A percentile compares a stretch with the other conserved stretches of the same genome.
phyloP scores from a whole-genome alignment of 2,329 filamentous ascomycete genomes.

The Beauveria varroae region DNA sequence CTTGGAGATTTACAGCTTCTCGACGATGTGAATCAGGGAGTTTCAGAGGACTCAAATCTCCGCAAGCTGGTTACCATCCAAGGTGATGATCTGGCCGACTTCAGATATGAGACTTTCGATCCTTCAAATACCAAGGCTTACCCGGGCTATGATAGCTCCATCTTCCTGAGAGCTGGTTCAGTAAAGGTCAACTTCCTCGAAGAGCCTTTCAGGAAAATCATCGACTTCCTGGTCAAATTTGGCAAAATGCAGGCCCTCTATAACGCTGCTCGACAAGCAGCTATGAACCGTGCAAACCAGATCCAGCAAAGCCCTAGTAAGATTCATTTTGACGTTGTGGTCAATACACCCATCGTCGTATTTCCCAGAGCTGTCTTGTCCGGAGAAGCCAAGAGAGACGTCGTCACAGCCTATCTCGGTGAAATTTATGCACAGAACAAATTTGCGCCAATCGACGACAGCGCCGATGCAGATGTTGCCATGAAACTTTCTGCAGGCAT shows the following conservation, averaged over 20 bases:
- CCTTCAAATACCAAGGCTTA: conserved; percentile 61
- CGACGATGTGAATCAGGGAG: conserved; percentile 90
- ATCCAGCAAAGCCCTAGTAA: conserved; percentile 84
- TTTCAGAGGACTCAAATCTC: conserved; percentile 70
- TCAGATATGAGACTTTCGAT: conserved; percentile 96
- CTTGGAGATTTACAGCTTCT: conserved; percentile 83
- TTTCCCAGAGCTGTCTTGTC: conserved; percentile 75
- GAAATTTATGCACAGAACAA: conserved; percentile 97
- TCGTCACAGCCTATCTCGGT: conserved; percentile 86
- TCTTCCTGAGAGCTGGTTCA: conserved; percentile 85
- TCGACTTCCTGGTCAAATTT: conserved; percentile 97
- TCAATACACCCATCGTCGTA: conserved; percentile 93
- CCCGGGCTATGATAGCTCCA: conserved; percentile 88
- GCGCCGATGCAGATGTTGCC: conserved; percentile 62
- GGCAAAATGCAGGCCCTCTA: conserved; percentile 99
- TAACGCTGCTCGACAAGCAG: conserved; percentile 91
- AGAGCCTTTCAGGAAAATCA: conserved; percentile 95
- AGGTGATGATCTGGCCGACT: conserved; percentile 90
- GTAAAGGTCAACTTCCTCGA: conserved; percentile 96
- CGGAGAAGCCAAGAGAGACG: conserved; percentile 65
- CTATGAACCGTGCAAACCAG: conserved; percentile 86
- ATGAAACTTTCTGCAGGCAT: conserved; percentile 91
- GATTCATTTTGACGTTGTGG: conserved; percentile 86
- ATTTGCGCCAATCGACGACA: conserved; percentile 78
- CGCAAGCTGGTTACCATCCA: conserved; percentile 89